phyloP scores from a whole-genome alignment of 2,329 filamentous ascomycete genomes.

The Exserohilum turcica region DNA sequence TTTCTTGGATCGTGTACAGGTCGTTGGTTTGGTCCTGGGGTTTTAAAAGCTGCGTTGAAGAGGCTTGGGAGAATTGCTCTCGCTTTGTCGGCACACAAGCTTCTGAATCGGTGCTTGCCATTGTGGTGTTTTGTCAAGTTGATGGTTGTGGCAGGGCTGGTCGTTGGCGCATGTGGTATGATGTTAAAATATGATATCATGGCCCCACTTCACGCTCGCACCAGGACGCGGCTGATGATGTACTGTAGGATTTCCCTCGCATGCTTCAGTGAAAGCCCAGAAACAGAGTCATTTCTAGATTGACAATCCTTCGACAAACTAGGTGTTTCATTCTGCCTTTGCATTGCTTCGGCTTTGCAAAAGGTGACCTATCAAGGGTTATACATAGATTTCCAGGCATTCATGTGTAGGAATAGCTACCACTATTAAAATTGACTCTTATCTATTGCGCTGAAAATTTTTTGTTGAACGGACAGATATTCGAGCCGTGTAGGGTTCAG shows the following conservation, averaged over 20 bases:
- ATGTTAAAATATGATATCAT: not conserved
- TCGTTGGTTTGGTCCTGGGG: not conserved
- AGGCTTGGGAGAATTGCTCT: not conserved
- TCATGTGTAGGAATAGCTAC: too few species aligned
- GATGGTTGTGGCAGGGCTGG: not conserved
- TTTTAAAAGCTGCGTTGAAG: not conserved
- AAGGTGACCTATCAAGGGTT: too few species aligned
- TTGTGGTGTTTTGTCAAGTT: not conserved
- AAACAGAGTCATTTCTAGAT: too few species aligned
- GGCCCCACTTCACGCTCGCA: not conserved
- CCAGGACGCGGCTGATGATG: not conserved
- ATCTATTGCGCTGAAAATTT: too few species aligned
- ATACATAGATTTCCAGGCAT: too few species aligned
- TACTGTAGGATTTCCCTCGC: not conserved
- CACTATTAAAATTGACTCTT: too few species aligned
- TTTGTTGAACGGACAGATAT: too few species aligned
- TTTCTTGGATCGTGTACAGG: not conserved
- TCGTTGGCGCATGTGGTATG: not conserved
- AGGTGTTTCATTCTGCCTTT: too few species aligned
- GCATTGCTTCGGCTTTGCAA: too few species aligned
- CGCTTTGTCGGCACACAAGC: not conserved
- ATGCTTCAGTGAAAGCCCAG: too few species aligned
- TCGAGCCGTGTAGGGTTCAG: too few species aligned
- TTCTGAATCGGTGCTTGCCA: not conserved
- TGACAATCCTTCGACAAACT: too few species aligned